Evolutionary conservation across 2,329 filamentous ascomycete species (phyloP), one percentile per base, ranked within the genome.

Genomic region (Plenodomus lindquistii): DNA sequence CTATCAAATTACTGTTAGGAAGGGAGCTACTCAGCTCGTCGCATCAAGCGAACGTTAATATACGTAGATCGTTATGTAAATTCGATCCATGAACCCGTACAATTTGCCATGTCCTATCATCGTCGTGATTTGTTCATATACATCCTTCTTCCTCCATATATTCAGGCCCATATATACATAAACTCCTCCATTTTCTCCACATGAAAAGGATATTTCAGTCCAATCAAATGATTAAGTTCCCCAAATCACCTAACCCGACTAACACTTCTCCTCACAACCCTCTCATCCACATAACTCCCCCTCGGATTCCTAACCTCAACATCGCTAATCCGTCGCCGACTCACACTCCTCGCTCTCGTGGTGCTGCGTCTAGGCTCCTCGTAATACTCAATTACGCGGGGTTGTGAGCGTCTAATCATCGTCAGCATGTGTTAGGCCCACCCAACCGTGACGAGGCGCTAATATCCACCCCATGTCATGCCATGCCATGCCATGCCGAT

Each of bases 281-380:
- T 53, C 50, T 67, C 64, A 50, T 66, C 64, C 7, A 67, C 58
- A 49, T 60, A 59, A 36, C 65, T 65, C 36, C 55, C 52, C 44
- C 63, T 57, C 42, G 60, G 55, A 46, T 56, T 52, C 43, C 63
- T 51, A 29, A 60, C 54, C 45, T 65, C 58, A 29, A 59, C 60
- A 48, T 65, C 61, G 36, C 64, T 65, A 3, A 62, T 48, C 24
- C 66, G 41, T 31, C 65, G 60, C 18, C 61, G 53, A 22, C 60
- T 59, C 21, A 65, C 60, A 37, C 66, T 68, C 40, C 64, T 59
- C 20, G 57, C 49, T 24, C 63, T 57, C 35, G 57, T 62, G 38
- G 58, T 57, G 36, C 65, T 63, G 1, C 60, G 50, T 22, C 60
- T 39, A 19, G 62, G 62, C 51, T 65, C 60, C 44, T 69, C 67